A percentile compares a stretch with the other conserved stretches of the same genome.
These are phyloP conservation scores for Hypoxylon fuscum DNA, from an alignment of 495 filamentous ascomycete genomes.

Conservation along the genomic window DNA sequence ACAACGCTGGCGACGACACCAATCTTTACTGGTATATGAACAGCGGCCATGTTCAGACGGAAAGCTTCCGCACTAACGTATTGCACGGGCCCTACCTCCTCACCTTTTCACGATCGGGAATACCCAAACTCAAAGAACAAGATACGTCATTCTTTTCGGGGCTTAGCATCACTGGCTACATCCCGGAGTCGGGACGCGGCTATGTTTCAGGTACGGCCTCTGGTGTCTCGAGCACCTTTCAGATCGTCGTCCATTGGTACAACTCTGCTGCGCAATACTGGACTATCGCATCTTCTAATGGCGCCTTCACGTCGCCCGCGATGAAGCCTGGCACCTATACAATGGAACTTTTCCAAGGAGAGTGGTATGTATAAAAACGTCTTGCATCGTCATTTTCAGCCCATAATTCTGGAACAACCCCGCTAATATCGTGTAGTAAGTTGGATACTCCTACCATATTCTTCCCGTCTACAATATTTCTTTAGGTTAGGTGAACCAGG, in stretches of 20 bases:
- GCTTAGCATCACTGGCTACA: constrained; percentile 66
- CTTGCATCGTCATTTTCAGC: too few relatives aligned
- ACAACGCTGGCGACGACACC: constrained; percentile 66
- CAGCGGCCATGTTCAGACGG: constrained; percentile 69
- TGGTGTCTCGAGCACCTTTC: constrained; percentile 55
- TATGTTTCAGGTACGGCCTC: constrained; percentile 67
- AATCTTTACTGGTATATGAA: constrained; percentile 78
- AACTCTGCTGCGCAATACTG: constrained; percentile 72
- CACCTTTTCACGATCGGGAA: constrained; percentile 66
- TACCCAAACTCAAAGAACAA: constrained; percentile 55
- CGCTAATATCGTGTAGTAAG: too few relatives aligned
- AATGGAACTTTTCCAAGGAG: constrained; percentile 72
- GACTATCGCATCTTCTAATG: constrained; percentile 62
- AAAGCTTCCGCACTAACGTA: constrained; percentile 66
- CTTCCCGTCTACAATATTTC: too few relatives aligned
- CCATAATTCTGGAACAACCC: too few relatives aligned
- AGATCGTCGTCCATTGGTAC: constrained; percentile 71
- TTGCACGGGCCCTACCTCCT: constrained; percentile 74
- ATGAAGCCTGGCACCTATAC: constrained; percentile 76
- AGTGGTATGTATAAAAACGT: too few relatives aligned
- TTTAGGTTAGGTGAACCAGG: too few relatives aligned
- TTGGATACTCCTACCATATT: too few relatives aligned
- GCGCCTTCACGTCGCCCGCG: constrained; percentile 66
- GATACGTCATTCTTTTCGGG: constrained; percentile 69
- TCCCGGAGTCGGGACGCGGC: constrained; percentile 62